Percentiles rank a stretch among this genome's conserved stretches.
phyloP scores from a whole-genome alignment of 1,139 yeast species.

The Arxiozyma heterogenica region DNA sequence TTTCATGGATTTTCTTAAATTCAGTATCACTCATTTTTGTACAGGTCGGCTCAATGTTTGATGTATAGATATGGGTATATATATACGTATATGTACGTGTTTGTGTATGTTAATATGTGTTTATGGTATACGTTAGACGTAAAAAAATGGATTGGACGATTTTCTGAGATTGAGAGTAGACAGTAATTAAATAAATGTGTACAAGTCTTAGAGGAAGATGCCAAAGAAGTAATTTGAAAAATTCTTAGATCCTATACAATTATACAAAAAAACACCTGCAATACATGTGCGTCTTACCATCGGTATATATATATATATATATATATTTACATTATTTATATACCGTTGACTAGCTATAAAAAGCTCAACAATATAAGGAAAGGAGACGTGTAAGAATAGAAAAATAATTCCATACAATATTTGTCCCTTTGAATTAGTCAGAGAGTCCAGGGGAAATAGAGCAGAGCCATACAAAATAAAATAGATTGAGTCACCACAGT shows the following conservation, averaged over 20 bases:
- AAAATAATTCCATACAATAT: background rate
- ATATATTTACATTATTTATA: no score
- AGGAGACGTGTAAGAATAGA: background rate
- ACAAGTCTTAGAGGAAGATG: background rate
- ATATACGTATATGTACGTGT: background rate
- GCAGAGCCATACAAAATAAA: background rate
- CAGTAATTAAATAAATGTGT: no score
- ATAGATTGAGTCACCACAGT: background rate
- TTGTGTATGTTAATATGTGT: background rate
- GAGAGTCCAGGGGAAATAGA: background rate
- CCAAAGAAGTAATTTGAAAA: no score
- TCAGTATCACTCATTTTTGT: constrained; percentile 7
- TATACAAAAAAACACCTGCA: no score
- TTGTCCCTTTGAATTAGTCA: background rate
- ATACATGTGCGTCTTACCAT: no score
- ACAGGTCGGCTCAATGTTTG: no score
- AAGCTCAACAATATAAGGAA: no score
- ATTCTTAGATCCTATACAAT: no score
- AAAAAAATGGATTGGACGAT: background rate
- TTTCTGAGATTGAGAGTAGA: background rate
- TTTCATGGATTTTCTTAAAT: constrained; percentile 44
- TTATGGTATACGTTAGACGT: background rate
- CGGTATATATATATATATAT: no score
- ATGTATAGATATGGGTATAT: background rate
- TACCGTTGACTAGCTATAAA: no score